Base-by-base conservation (phyloP, 2,329 filamentous ascomycete species). In the Esteya vermicola region DNA sequence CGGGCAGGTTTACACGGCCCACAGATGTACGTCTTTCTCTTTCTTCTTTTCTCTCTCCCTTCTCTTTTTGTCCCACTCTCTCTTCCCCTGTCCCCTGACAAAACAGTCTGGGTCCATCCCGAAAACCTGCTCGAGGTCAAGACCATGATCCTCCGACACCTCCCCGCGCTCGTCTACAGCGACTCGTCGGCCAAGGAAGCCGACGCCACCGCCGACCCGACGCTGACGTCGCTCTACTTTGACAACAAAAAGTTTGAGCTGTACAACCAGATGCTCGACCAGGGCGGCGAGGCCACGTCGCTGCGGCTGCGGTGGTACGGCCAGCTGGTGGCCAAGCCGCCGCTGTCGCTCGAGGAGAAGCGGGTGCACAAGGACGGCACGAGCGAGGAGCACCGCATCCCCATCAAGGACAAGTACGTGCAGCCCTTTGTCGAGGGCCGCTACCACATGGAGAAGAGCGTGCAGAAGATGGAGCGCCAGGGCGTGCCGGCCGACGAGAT, bases 61-160 rank as follows among this genome's bases (percentile, higher is more conserved):
- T 35, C 19, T 33, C 18, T 16, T 20, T 20, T n/a, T 26, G 16
- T 32, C 23, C 21, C 18, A 25, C 10, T 28, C 22, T 26, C 25
- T 36, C 9, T 28, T 16, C 10, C n/a, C 37, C 4, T 10, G 10
- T 14, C 9, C 16, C 12, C 32, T 39, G 25, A 39, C 33, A 8
- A 14, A 9, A 2, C 35, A 48, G 46, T 94, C 65, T 98, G 91
- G 91, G 81, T 98, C 6, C 91, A 98, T 57, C 74, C 78, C 25
- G 91, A 98, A 53, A 96, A 98, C 60, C 68, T 96, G 22, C 76
- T 96, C 50, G 91, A 98, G 63, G 85, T 96, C 57, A 95, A 96
- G 70, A 96, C 91, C 6, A 78, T 85, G 52, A 93, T 98, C 45
- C 73, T 96, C 25, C 84, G 91, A 46, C 84, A 84, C 43, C 71